Conservation (phyloP, 1,284 basidiomycete species). For the Irpex sp. region DNA sequence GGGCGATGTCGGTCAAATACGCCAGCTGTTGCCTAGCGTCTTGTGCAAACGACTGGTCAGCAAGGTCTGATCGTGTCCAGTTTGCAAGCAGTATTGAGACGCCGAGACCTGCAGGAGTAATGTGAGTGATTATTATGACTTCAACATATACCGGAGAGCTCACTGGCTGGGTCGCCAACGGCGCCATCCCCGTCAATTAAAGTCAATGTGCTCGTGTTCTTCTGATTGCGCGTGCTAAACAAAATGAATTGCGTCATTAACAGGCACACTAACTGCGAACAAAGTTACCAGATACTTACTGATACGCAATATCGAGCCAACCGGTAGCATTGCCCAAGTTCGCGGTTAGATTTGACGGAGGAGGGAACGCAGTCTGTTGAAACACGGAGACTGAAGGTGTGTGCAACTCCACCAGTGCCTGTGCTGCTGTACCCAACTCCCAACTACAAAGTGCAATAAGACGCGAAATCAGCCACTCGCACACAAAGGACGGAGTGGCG, state of each 20-base stretch:
- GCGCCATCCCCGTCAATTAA: constrained; percentile 47
- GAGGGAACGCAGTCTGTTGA: constrained; percentile 33
- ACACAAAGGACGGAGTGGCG: too few species aligned
- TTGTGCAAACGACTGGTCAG: constrained; percentile 39
- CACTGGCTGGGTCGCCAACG: constrained; percentile 69
- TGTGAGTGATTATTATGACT: neutral
- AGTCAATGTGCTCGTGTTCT: constrained; percentile 29
- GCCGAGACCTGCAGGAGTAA: constrained; percentile 42
- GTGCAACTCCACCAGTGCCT: constrained; percentile 62
- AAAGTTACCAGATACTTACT: constrained; percentile 24
- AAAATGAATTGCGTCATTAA: neutral
- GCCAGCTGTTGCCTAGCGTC: constrained; percentile 55
- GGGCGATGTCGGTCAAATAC: constrained; percentile 57
- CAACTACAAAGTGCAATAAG: constrained; percentile 39
- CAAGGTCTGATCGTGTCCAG: constrained; percentile 39
- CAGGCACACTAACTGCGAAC: neutral
- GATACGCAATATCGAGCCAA: constrained; percentile 36
- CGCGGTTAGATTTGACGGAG: constrained; percentile 25
- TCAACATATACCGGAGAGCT: constrained; percentile 9
- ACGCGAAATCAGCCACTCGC: neutral
- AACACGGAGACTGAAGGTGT: constrained; percentile 58
- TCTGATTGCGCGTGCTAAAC: constrained; percentile 33
- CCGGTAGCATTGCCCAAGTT: constrained; percentile 32
- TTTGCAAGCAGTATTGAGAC: constrained; percentile 60
- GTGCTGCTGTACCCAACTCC: constrained; percentile 66